Conservation (phyloP, 768 basidiomycete species). For the Boletus huronensis region DNA sequence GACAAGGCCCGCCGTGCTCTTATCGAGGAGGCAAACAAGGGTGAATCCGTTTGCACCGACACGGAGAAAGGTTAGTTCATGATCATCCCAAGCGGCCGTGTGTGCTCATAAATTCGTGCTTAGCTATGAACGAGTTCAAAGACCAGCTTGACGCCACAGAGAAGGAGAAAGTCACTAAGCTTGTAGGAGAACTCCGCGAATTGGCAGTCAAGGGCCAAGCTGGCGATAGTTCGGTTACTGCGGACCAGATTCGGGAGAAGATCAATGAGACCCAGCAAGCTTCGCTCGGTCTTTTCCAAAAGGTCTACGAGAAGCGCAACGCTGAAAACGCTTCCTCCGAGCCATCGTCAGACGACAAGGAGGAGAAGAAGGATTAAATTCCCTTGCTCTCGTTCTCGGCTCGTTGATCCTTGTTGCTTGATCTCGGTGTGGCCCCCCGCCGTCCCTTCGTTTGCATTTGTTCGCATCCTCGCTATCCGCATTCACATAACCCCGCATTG, state of each 20-base stretch:
- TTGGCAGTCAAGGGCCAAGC: slow-evolving; percentile 86
- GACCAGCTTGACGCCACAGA: slow-evolving; percentile 90
- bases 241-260: slow-evolving; percentile 89
- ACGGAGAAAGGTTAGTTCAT: slow-evolving; percentile 82
- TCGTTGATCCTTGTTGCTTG: slow-evolving; percentile 5
- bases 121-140: slow-evolving; percentile 96
- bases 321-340: slow-evolving; percentile 59
- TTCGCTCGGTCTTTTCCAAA: slow-evolving; percentile 95
- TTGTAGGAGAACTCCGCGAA: slow-evolving; percentile 84
- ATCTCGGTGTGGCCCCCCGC: slow-evolving; percentile 12
- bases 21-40: slow-evolving; percentile 97
- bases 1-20: slow-evolving; percentile 85
- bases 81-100: background rate
- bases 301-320: slow-evolving; percentile 91
- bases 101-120: slow-evolving; percentile 3
- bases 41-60: slow-evolving; percentile 89
- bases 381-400: background rate
- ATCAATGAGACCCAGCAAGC: slow-evolving; percentile 93
- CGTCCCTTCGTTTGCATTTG: slow-evolving; percentile 28
- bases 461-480: background rate
- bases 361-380: slow-evolving; percentile 84
- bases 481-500: slow-evolving; percentile 15
- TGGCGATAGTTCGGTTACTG: slow-evolving; percentile 74
- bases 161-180: slow-evolving; percentile 90
- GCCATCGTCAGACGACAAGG: slow-evolving; percentile 42